A percentile compares a stretch with the other conserved stretches of the same genome.
Evolutionary conservation across 2,329 filamentous ascomycete species (phyloP).

Genomic region (Penicillium sp.): DNA sequence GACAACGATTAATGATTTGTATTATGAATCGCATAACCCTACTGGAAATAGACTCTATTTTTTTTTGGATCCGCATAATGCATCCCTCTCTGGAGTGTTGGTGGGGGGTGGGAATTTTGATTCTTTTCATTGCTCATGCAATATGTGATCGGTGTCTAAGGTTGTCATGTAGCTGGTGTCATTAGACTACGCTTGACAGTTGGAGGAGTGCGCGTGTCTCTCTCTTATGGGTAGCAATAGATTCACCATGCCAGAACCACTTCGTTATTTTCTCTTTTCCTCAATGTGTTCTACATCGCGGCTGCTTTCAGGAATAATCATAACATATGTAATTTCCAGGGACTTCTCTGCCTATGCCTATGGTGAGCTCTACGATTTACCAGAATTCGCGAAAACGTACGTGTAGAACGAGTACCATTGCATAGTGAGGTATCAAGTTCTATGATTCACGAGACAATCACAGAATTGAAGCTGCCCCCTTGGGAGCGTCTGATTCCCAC

Average conservation of each 20-base stretch:
- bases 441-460: neutral
- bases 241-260: neutral
- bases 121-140: neutral
- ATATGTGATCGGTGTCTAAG: neutral
- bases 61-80: neutral
- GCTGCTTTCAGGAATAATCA: neutral
- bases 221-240: neutral
- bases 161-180: neutral
- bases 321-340: neutral
- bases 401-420: neutral
- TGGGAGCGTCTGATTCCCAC: neutral
- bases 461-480: neutral
- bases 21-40: conserved; percentile 4
- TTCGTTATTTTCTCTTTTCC: neutral
- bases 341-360: neutral
- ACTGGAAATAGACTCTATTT: neutral
- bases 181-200: neutral
- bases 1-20: conserved; percentile 1
- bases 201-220: neutral
- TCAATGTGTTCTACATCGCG: neutral
- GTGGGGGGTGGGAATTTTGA: neutral
- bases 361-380: neutral
- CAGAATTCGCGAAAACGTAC: neutral
- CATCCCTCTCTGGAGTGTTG: neutral
- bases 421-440: neutral